Percentiles rank a stretch among this genome's conserved stretches.
Conservation (phyloP, 306 rosid species). For the Acacia melanoxylon region DNA sequence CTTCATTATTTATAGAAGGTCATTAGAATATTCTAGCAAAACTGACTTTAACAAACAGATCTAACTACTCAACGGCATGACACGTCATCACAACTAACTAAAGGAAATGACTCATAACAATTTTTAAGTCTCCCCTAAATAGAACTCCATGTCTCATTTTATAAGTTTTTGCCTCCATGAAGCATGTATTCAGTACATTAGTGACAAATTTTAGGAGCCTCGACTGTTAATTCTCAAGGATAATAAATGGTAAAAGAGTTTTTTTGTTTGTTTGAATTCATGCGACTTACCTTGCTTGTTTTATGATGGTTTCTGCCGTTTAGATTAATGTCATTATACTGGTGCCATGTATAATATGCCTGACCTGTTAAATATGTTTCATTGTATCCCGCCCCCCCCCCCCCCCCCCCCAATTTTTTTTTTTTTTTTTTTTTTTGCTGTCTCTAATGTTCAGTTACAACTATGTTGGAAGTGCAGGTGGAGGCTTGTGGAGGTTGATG, state of each 20-base stretch:
- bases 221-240: neutral
- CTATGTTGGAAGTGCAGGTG: conserved; percentile 57
- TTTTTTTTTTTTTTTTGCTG: neutral
- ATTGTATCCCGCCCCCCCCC: neutral
- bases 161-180: neutral
- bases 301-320: conserved; percentile 3
- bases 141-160: neutral
- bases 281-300: neutral
- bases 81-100: too few species aligned
- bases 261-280: neutral
- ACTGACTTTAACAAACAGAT: too few species aligned
- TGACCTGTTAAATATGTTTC: neutral
- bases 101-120: too few species aligned
- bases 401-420: neutral
- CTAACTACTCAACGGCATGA: too few species aligned
- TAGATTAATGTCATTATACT: neutral
- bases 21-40: too few species aligned
- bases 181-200: neutral
- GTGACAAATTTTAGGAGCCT: neutral
- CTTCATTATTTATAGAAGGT: too few species aligned
- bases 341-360: neutral
- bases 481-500: conserved; percentile 84
- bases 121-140: neutral
- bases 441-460: conserved; percentile 23
- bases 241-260: neutral